These are phyloP conservation scores for Boletus patriciae DNA, from an alignment of 768 basidiomycete species.

Conservation along the genomic window DNA sequence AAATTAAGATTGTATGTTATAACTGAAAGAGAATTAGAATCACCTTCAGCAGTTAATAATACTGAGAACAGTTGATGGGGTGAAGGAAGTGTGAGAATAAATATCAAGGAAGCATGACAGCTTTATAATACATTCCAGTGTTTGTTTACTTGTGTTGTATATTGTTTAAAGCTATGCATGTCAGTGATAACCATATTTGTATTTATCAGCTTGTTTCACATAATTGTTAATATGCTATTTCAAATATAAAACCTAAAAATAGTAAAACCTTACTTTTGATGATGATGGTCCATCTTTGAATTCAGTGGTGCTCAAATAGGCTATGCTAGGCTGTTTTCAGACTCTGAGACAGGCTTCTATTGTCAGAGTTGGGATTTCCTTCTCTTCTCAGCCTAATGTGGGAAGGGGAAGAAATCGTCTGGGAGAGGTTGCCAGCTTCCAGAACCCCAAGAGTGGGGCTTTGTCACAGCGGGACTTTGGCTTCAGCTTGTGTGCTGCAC, in stretches of 20 bases:
- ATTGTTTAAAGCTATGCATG: conserved; percentile 1
- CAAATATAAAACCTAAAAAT: not conserved
- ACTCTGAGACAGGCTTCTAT: too few species aligned
- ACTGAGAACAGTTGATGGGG: not conserved
- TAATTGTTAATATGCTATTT: not conserved
- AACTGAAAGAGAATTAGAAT: not conserved
- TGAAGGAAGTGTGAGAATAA: not conserved
- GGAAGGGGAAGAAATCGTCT: too few species aligned
- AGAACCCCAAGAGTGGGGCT: too few species aligned
- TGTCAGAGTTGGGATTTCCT: too few species aligned
- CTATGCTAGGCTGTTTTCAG: too few species aligned
- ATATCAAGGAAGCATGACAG: not conserved
- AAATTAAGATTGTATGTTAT: not conserved
- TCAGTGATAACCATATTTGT: not conserved
- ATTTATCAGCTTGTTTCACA: not conserved
- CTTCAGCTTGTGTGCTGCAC: too few species aligned
- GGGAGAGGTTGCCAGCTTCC: too few species aligned
- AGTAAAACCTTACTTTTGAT: too few species aligned
- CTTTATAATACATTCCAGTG: conserved; percentile 4
- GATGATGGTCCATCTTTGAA: too few species aligned
- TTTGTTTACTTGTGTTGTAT: conserved; percentile 19
- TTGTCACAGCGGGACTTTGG: too few species aligned
- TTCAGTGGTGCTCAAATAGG: too few species aligned
- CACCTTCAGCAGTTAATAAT: not conserved
- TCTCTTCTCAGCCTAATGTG: too few species aligned